Percentiles rank a stretch among this genome's conserved stretches.
phyloP scores from a whole-genome alignment of 345 rosid genomes.

The Cardiospermum halicacabum region DNA sequence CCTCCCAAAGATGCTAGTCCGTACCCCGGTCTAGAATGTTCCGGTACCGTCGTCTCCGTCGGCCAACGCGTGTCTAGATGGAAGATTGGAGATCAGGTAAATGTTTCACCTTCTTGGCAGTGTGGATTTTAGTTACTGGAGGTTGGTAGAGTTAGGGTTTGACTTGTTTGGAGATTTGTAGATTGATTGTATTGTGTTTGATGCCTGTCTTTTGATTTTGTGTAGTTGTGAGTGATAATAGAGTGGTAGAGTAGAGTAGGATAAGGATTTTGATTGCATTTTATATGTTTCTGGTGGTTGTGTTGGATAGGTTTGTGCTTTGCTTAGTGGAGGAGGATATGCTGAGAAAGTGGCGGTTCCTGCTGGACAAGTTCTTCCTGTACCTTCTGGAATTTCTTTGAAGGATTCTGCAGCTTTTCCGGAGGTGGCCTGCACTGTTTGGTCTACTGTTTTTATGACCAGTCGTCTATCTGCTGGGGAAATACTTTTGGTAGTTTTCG shows the following conservation, averaged over 20 bases:
- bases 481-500: slow-evolving; percentile 42
- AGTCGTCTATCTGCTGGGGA: slow-evolving; percentile 53
- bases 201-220: not conserved
- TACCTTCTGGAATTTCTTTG: slow-evolving; percentile 45
- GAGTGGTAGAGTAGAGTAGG: not conserved
- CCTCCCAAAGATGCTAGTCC: slow-evolving; percentile 81
- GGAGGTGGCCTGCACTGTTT: slow-evolving; percentile 69
- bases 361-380: slow-evolving; percentile 55
- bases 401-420: slow-evolving; percentile 58
- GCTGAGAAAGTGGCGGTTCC: slow-evolving; percentile 72
- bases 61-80: slow-evolving; percentile 67
- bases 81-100: slow-evolving; percentile 79
- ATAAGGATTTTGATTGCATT: not conserved
- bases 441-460: slow-evolving; percentile 67
- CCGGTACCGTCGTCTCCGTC: slow-evolving; percentile 61
- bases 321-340: slow-evolving; percentile 60
- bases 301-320: slow-evolving; percentile 52
- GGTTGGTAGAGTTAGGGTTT: not conserved
- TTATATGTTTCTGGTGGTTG: not conserved
- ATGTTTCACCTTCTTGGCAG: not conserved
- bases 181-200: too few species aligned
- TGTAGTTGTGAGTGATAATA: not conserved
- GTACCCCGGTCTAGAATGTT: slow-evolving; percentile 78
- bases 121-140: not conserved
- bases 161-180: too few species aligned